Conservation (phyloP, 352 stramenopile species). For the Phytopythium montanum region DNA sequence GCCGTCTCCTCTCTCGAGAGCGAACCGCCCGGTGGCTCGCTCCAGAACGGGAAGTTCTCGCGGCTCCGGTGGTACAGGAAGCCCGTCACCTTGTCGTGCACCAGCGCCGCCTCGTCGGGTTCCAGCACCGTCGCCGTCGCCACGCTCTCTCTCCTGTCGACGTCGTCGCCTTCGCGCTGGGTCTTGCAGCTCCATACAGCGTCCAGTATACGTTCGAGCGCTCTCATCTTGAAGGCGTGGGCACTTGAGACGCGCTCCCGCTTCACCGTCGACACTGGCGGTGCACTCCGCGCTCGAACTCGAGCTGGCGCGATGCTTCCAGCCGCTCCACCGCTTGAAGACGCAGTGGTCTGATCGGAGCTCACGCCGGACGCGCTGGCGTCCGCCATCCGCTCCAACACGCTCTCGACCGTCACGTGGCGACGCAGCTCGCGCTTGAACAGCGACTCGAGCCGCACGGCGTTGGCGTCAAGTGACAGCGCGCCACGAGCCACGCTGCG, state of each 20-base stretch:
- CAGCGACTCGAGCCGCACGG: slow-evolving; percentile 46
- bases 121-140: slow-evolving; percentile 12
- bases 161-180: neutral
- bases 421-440: slow-evolving; percentile 59
- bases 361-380: neutral
- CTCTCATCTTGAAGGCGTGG: slow-evolving; percentile 59
- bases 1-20: slow-evolving; percentile 50
- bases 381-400: slow-evolving; percentile 32
- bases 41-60: slow-evolving; percentile 62
- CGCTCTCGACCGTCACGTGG: slow-evolving; percentile 45
- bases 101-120: slow-evolving; percentile 17
- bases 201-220: slow-evolving; percentile 40
- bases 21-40: slow-evolving; percentile 25
- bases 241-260: slow-evolving; percentile 29
- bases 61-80: slow-evolving; percentile 53
- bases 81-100: slow-evolving; percentile 49
- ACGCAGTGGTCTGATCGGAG: neutral
- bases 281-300: slow-evolving; percentile 10
- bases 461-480: slow-evolving; percentile 37
- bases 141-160: slow-evolving; percentile 1
- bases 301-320: neutral
- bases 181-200: slow-evolving; percentile 15
- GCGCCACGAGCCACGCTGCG: slow-evolving; percentile 41
- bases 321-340: neutral
- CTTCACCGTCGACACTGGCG: neutral